phyloP scores from a whole-genome alignment of 495 filamentous ascomycete species.

The Hypoxylon intermedium region DNA sequence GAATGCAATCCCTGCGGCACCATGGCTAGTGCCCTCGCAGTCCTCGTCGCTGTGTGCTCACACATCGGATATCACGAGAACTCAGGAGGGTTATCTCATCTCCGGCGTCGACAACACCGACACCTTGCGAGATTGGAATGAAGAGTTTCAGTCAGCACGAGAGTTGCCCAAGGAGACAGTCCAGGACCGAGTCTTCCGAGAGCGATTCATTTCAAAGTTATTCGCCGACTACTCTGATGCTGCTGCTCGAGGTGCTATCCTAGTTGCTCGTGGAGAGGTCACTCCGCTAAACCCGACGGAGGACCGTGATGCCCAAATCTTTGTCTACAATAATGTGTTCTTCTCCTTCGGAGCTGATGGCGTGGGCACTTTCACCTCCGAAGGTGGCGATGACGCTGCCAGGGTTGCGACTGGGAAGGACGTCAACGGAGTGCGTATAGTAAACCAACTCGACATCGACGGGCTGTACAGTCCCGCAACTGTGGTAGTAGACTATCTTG shows the following conservation, averaged over 20 bases:
- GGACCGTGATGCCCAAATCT: constrained; percentile 91
- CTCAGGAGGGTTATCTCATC: constrained; percentile 91
- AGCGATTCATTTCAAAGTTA: constrained; percentile 90
- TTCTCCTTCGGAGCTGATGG: constrained; percentile 98
- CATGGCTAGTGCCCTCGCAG: constrained; percentile 83
- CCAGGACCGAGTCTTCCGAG: constrained; percentile 94
- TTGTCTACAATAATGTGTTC: constrained; percentile 99
- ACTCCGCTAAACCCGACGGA: constrained; percentile 98
- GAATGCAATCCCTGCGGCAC: constrained; percentile 88
- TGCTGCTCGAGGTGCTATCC: constrained; percentile 87
- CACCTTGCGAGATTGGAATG: constrained; percentile 96
- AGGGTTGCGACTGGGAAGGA: constrained; percentile 97
- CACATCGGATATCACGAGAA: constrained; percentile 81
- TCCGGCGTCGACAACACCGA: constrained; percentile 91
- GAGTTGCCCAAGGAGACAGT: constrained; percentile 92
- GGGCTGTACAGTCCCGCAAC: constrained; percentile 95
- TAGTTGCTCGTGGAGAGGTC: constrained; percentile 92
- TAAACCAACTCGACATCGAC: constrained; percentile 95
- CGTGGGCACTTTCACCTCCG: constrained; percentile 93
- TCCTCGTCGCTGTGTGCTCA: constrained; percentile 70
- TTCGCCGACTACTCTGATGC: constrained; percentile 98
- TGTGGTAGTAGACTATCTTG: constrained; percentile 95
- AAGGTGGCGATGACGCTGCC: constrained; percentile 97
- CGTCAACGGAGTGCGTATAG: constrained; percentile 87
- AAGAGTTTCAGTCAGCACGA: constrained; percentile 96